Evolutionary conservation across 2,329 filamentous ascomycete genomes (phyloP).

Genomic region (Talaromyces sp.): DNA sequence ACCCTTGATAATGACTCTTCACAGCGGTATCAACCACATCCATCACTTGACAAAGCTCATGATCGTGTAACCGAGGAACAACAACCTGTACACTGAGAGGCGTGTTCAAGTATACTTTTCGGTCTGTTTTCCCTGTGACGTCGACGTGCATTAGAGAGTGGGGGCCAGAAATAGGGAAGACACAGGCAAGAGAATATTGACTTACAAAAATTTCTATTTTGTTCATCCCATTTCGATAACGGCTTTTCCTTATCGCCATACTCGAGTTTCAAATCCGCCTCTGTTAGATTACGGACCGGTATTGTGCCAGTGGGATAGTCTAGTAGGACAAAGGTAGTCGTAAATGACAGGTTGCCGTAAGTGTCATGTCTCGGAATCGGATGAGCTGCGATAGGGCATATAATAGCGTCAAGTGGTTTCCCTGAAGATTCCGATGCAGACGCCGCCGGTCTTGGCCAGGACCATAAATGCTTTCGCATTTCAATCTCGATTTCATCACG

Average conservation of each 20-base stretch:
- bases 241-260: conserved; percentile 41
- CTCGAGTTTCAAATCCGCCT: conserved; percentile 43
- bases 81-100: conserved; percentile 55
- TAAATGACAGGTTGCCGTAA: conserved; percentile 60
- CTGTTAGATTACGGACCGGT: conserved; percentile 48
- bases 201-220: conserved; percentile 55
- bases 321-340: conserved; percentile 55
- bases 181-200: conserved; percentile 5
- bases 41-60: conserved; percentile 51
- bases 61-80: conserved; percentile 51
- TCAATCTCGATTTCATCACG: conserved; percentile 50
- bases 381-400: conserved; percentile 61
- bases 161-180: background rate
- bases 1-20: conserved; percentile 2
- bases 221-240: conserved; percentile 54
- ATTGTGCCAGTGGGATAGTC: conserved; percentile 57
- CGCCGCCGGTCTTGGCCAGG: conserved; percentile 11
- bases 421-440: conserved; percentile 24
- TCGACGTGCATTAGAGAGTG: conserved; percentile 23
- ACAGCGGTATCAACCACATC: conserved; percentile 43
- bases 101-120: conserved; percentile 50
- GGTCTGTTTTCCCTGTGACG: conserved; percentile 46
- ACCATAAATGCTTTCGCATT: conserved; percentile 55
- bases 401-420: conserved; percentile 54
- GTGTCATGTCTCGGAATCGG: conserved; percentile 58